Percentiles rank a stretch among this genome's conserved stretches.
Evolutionary conservation across 257 asterid species (phyloP).

Genomic region (Solanum pennellii): DNA sequence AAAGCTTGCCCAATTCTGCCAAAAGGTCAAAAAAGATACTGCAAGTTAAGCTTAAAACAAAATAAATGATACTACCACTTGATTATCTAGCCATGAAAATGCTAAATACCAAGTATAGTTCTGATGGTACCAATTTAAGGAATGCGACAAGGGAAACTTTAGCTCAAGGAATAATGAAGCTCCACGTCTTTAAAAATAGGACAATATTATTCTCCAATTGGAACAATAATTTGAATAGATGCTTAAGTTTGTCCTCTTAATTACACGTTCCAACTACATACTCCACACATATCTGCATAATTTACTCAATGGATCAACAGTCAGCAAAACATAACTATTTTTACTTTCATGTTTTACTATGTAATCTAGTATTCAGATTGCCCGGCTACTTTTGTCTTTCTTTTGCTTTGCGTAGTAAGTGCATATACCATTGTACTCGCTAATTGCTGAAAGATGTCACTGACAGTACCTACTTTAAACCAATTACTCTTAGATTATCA

Average conservation of each 20-base stretch:
- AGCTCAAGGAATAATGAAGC: not conserved
- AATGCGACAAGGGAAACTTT: not conserved
- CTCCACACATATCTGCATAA: not conserved
- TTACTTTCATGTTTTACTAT: not conserved
- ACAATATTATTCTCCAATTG: not conserved
- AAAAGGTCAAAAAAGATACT: not conserved
- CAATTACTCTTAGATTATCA: not conserved
- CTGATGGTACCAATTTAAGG: not conserved
- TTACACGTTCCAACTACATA: not conserved
- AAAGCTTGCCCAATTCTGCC: constrained; percentile 69
- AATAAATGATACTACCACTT: not conserved
- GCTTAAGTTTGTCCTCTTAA: not conserved
- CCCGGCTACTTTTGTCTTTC: not conserved
- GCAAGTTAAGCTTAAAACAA: not conserved
- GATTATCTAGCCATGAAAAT: not conserved
- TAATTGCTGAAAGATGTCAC: not conserved
- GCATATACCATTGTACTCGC: not conserved
- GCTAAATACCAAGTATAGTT: not conserved
- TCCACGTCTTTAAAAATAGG: not conserved
- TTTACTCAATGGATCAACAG: not conserved
- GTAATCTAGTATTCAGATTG: not conserved
- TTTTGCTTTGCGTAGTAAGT: not conserved
- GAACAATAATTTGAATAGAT: not conserved
- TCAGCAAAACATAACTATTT: not conserved
- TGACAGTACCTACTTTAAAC: not conserved